These are phyloP conservation scores for Exobasidium cylindrosporum DNA, from an alignment of 1,284 basidiomycete genomes.

Conservation along the genomic window DNA sequence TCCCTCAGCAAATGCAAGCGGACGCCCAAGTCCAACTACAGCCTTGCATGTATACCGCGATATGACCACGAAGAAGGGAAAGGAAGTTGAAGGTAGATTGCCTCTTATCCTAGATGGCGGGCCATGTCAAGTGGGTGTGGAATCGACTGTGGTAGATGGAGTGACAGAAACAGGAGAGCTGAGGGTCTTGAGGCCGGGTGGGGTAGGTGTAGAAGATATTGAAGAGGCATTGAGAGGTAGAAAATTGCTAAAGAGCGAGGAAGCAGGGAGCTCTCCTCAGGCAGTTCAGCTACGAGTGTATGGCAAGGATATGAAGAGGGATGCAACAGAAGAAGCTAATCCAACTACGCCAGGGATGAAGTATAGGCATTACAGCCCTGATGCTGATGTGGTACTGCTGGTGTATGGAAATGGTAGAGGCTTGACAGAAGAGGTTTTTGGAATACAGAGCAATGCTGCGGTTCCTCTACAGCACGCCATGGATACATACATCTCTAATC, in stretches of 20 bases:
- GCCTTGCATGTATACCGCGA: constrained; percentile 82
- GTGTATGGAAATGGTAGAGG: neutral
- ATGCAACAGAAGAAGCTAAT: constrained; percentile 31
- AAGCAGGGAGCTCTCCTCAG: neutral
- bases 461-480: neutral
- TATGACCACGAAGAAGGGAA: constrained; percentile 62
- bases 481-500: neutral
- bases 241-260: neutral
- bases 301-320: constrained; percentile 46
- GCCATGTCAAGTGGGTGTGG: constrained; percentile 80
- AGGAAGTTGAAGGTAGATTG: constrained; percentile 60
- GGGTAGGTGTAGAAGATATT: constrained; percentile 79
- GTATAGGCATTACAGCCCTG: constrained; percentile 93
- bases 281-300: constrained; percentile 39
- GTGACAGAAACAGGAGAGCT: constrained; percentile 62
- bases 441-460: neutral
- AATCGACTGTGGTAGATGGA: constrained; percentile 93
- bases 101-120: constrained; percentile 89
- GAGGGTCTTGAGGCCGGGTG: constrained; percentile 84
- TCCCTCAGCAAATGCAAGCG: constrained; percentile 91
- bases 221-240: constrained; percentile 21
- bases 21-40: constrained; percentile 89
- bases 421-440: neutral
- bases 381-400: constrained; percentile 41
- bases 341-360: constrained; percentile 99